Evolutionary conservation across 345 rosid species (phyloP).

Genomic region (Ceriops decandra): DNA sequence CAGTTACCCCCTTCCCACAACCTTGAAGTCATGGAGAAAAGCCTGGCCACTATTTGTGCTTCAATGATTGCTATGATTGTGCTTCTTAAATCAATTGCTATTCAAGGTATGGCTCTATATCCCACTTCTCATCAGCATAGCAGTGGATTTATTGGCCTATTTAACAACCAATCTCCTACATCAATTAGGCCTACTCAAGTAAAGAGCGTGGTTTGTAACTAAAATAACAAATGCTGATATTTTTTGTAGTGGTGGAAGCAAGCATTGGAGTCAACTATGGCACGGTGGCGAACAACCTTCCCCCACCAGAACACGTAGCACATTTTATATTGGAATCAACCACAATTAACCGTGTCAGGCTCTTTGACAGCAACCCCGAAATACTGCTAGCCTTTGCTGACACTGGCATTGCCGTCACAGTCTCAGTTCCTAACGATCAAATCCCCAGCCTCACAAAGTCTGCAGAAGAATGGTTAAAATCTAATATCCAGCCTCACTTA

Average conservation of each 20-base stretch:
- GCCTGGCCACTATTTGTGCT: conserved; percentile 10
- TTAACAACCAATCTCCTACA: no score
- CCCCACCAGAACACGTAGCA: conserved; percentile 69
- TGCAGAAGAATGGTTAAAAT: conserved; percentile 60
- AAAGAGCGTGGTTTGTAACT: no score
- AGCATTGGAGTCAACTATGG: conserved; percentile 78
- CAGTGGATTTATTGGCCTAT: no score
- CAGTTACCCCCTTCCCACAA: conserved; percentile 8
- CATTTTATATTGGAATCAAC: conserved; percentile 65
- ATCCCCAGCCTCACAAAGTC: conserved; percentile 58
- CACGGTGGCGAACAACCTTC: conserved; percentile 66
- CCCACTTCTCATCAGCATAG: not conserved
- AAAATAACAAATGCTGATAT: not conserved
- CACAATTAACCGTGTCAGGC: conserved; percentile 57
- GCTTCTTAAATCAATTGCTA: conserved; percentile 9
- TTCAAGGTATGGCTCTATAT: conserved; percentile 22
- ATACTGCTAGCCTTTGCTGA: conserved; percentile 62
- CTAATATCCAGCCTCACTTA: conserved; percentile 47
- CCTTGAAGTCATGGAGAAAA: conserved; percentile 5
- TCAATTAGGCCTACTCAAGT: no score
- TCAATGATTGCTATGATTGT: conserved; percentile 3
- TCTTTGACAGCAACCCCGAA: conserved; percentile 56
- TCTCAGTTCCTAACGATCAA: conserved; percentile 66
- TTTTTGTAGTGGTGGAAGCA: conserved; percentile 38
- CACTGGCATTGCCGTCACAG: conserved; percentile 55